These are phyloP conservation scores for Pleurotus tuoliensis DNA, from an alignment of 768 basidiomycete genomes.

Conservation along the genomic window DNA sequence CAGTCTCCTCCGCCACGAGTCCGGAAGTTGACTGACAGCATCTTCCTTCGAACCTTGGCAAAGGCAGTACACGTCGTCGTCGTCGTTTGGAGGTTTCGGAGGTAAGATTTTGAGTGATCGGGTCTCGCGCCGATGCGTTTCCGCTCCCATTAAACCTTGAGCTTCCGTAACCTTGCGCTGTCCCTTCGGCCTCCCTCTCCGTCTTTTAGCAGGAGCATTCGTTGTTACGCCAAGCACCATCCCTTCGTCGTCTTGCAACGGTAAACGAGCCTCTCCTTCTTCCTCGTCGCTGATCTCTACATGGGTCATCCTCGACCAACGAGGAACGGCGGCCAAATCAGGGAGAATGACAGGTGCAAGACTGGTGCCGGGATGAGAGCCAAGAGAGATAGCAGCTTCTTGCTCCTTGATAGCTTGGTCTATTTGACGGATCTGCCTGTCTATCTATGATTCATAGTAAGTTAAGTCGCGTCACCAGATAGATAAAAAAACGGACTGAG, in stretches of 20 bases:
- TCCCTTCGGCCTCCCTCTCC: neutral
- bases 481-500: constrained; percentile 41
- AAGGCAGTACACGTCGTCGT: neutral
- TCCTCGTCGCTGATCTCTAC: constrained; percentile 8
- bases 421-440: constrained; percentile 73
- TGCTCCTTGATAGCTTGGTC: constrained; percentile 71
- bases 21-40: neutral
- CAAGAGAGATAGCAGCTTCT: constrained; percentile 51
- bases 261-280: neutral
- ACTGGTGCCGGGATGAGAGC: constrained; percentile 44
- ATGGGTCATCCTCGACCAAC: constrained; percentile 38
- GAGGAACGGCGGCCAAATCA: constrained; percentile 51
- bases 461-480: too few relatives aligned
- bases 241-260: neutral
- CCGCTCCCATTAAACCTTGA: neutral
- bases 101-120: constrained; percentile 6
- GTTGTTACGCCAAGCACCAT: neutral
- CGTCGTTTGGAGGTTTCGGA: neutral
- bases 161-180: neutral
- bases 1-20: neutral
- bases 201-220: neutral
- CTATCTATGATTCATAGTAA: constrained; percentile 44
- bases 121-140: neutral
- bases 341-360: constrained; percentile 51
- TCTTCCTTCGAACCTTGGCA: neutral